A percentile compares a stretch with the other conserved stretches of the same genome.
These are phyloP conservation scores for Saccharomyces paradoxus DNA, from an alignment of 805 yeast species.

Conservation along the genomic window DNA sequence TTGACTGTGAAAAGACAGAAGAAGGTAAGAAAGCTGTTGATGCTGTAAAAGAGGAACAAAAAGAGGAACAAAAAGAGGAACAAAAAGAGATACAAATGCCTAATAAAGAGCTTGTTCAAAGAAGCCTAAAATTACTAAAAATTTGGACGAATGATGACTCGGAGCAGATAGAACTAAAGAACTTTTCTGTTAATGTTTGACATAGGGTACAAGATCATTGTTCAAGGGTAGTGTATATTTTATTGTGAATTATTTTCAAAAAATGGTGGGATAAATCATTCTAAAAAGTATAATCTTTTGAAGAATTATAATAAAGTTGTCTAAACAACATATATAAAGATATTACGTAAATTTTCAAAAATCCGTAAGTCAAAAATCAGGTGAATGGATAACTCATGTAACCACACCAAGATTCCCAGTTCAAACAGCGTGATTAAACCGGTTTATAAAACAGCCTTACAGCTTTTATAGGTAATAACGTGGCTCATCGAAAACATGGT, in stretches of 20 bases:
- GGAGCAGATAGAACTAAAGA: slow-evolving; percentile 8
- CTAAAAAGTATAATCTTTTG: background rate
- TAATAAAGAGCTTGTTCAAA: slow-evolving; percentile 16
- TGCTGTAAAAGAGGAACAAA: slow-evolving; percentile 2
- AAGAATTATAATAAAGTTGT: background rate
- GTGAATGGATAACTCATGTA: background rate
- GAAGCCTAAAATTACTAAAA: slow-evolving; percentile 15
- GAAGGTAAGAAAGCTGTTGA: slow-evolving; percentile 7
- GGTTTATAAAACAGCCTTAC: too few relatives aligned
- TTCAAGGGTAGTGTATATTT: background rate
- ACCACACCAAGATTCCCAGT: background rate
- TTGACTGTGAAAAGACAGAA: slow-evolving; percentile 4
- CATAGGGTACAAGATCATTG: background rate
- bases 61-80: slow-evolving; percentile 4
- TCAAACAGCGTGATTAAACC: background rate
- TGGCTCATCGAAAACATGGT: slow-evolving; percentile 93
- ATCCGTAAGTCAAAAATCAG: background rate
- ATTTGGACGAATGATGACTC: slow-evolving; percentile 9
- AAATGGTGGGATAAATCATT: background rate
- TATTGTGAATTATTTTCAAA: background rate
- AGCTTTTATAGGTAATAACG: slow-evolving; percentile 44
- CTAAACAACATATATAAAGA: background rate
- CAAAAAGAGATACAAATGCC: slow-evolving; percentile 15
- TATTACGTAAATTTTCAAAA: background rate
- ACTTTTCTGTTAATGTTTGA: slow-evolving; percentile 2